phyloP scores from a whole-genome alignment of 768 basidiomycete genomes.

The Xerocomus spinulosus region DNA sequence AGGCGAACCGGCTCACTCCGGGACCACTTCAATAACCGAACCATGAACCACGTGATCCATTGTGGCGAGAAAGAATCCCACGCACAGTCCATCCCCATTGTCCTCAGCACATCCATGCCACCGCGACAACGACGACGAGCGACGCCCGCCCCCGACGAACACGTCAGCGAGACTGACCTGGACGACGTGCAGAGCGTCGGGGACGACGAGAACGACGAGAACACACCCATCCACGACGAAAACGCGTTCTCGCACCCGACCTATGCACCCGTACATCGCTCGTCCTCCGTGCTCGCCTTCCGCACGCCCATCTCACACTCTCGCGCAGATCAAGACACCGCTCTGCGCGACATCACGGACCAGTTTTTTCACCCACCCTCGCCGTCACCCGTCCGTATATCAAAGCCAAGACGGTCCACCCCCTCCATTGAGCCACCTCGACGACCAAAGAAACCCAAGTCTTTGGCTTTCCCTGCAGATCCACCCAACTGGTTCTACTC shows the following conservation, averaged over 20 bases:
- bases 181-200: constrained; percentile 14
- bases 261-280: constrained; percentile 11
- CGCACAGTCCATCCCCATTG: constrained; percentile 10
- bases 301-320: constrained; percentile 24
- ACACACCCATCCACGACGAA: constrained; percentile 14
- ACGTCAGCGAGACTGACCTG: constrained; percentile 19
- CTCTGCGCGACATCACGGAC: constrained; percentile 32
- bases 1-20: constrained; percentile 8
- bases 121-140: constrained; percentile 13
- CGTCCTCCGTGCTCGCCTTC: constrained; percentile 15
- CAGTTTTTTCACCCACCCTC: constrained; percentile 33
- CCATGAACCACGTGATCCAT: constrained; percentile 13
- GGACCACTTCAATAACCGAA: constrained; percentile 8
- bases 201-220: constrained; percentile 18
- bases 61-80: constrained; percentile 15
- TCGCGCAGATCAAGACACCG: constrained; percentile 15
- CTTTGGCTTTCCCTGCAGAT: constrained; percentile 28
- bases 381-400: constrained; percentile 26
- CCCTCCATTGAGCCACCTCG: constrained; percentile 25
- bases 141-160: constrained; percentile 8
- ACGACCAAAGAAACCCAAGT: constrained; percentile 31
- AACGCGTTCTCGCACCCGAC: constrained; percentile 3
- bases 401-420: constrained; percentile 16
- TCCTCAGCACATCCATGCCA: constrained; percentile 10
- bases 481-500: constrained; percentile 29